Base-by-base conservation (phyloP, 2,329 filamentous ascomycete species). In the Penicillium frequentans region DNA sequence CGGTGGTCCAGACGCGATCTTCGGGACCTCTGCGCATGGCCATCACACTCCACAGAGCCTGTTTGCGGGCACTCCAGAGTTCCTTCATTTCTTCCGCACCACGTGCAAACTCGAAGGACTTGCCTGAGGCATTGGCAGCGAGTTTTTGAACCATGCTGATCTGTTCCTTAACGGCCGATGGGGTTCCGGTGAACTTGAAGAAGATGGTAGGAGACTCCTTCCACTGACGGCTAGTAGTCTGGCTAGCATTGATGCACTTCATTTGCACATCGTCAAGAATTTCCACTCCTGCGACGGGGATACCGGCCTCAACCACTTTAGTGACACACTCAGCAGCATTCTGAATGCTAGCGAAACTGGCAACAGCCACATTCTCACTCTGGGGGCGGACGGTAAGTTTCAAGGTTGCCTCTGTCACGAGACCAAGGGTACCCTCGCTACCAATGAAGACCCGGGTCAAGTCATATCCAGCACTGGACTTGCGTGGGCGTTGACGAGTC, bases 231-330 rank as follows among this genome's bases (percentile, higher is more conserved):
- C 70, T 73, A 3, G 79, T 81, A 9, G 73, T 70, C 35, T 77
- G 69, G 57, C 77, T 78, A 46, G 75, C 73, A 63, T 88, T 88
- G 73, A 88, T 87, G 71, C 83, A 87, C 61, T 79, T 77, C 86
- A 97, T 97, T 78, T 96, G 92, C 56, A 92, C 88, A 70, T 96
- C 92, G 76, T 97, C 93, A 27, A 97, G 81, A 56, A 97, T 89
- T 77, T 97, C 93, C 44, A 97, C 86, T n/a, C 93, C 93, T 0
- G 93, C 92, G 43, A 97, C 87, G 29, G 90, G 90, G 11, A 96
- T 84, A 26, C 91, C 92, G 52, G 89, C 84, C 45, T 85, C 86
- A 5, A 97, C 92, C 11, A 96, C 91, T 54, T 83, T 83, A 63
- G 88, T 86, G 2, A 95, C 92, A 71, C 91, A 96, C 69, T 88